A percentile compares a stretch with the other conserved stretches of the same genome.
Conservation (phyloP, 352 stramenopile genomes). For the Phytophthora sp. region DNA sequence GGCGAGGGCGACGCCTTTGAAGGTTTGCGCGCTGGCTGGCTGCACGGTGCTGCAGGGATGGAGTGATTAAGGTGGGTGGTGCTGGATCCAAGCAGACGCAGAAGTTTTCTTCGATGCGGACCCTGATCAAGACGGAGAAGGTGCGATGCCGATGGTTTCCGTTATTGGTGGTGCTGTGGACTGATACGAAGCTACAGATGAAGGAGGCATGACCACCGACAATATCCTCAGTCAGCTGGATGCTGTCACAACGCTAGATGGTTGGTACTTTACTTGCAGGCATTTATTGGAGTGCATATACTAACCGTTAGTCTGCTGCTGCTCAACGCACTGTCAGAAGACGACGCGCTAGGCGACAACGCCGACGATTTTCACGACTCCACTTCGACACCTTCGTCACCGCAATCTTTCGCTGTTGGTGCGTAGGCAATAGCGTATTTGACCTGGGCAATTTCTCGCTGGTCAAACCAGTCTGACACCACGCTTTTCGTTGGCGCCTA, state of each 20-base stretch:
- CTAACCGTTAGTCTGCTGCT: too few relatives aligned
- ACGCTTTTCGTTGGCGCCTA: not conserved
- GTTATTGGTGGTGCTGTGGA: not conserved
- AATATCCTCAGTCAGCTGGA: slow-evolving; percentile 47
- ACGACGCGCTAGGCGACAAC: slow-evolving; percentile 18
- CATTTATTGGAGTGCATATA: not conserved
- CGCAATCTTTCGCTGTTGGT: not conserved
- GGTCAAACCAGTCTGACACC: too few relatives aligned
- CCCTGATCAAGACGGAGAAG: slow-evolving; percentile 11
- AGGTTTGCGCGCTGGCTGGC: too few relatives aligned
- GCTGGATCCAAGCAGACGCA: slow-evolving; percentile 24
- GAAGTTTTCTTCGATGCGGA: slow-evolving; percentile 33
- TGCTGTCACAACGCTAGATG: slow-evolving; percentile 33
- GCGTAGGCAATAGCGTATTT: not conserved
- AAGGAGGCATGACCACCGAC: slow-evolving; percentile 29
- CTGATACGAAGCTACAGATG: too few relatives aligned
- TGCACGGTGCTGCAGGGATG: too few relatives aligned
- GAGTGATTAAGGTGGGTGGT: too few relatives aligned
- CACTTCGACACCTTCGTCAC: slow-evolving; percentile 8
- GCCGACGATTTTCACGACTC: slow-evolving; percentile 27
- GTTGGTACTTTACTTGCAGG: not conserved
- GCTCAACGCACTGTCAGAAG: too few relatives aligned
- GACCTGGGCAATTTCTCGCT: not conserved
- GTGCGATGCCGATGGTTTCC: not conserved
- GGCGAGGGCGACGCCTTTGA: slow-evolving; percentile 26